phyloP scores from a whole-genome alignment of 179 eudicot species.

The Spergularia azorica region DNA sequence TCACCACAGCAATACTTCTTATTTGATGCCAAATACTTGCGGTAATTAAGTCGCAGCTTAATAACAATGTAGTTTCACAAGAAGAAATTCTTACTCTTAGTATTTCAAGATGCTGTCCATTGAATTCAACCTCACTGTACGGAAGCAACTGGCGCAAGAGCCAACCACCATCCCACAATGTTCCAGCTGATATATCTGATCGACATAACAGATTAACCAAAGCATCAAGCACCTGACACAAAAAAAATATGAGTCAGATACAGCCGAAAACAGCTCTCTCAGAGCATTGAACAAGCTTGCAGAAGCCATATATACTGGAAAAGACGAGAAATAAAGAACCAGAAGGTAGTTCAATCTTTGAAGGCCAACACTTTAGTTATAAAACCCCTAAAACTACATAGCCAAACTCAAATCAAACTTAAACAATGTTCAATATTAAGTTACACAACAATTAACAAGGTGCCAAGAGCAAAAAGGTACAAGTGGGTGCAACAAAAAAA shows the following conservation, averaged over 20 bases:
- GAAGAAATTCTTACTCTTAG: conserved; percentile 56
- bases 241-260: conserved; percentile 11
- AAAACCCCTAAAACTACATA: no score
- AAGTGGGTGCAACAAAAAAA: neutral
- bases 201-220: conserved; percentile 85
- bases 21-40: neutral
- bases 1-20: neutral
- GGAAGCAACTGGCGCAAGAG: conserved; percentile 97
- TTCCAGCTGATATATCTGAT: conserved; percentile 76
- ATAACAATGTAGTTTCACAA: neutral
- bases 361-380: neutral
- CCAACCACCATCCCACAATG: conserved; percentile 97
- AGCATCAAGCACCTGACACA: conserved; percentile 86
- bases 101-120: conserved; percentile 56
- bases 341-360: neutral
- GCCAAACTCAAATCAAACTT: neutral
- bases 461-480: neutral
- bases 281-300: neutral
- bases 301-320: conserved; percentile 8
- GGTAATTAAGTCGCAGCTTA: neutral
- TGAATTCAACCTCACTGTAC: conserved; percentile 73
- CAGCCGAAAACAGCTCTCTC: neutral
- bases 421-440: neutral
- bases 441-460: neutral
- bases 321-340: neutral